These are phyloP conservation scores for Aspergillus jensenii DNA, from an alignment of 2,329 filamentous ascomycete species.

Conservation along the genomic window DNA sequence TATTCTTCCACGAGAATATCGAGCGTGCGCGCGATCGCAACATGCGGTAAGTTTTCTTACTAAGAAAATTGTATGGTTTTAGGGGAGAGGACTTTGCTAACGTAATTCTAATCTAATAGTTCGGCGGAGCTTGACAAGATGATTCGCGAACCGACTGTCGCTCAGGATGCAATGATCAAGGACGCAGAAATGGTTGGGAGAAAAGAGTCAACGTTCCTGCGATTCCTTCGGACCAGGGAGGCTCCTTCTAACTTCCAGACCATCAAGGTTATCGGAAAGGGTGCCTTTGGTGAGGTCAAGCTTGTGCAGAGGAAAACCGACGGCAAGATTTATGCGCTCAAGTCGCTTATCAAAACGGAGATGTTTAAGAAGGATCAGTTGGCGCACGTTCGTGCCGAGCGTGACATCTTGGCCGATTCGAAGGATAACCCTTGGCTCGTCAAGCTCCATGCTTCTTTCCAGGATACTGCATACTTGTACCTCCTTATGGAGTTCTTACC, in stretches of 20 bases:
- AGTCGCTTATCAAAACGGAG: constrained; percentile 96
- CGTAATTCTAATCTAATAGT: constrained; percentile 48
- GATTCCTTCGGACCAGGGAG: constrained; percentile 91
- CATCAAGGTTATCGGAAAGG: constrained; percentile 98
- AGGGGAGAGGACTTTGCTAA: background rate
- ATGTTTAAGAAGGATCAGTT: constrained; percentile 99
- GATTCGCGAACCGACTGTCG: constrained; percentile 72
- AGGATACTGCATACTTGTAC: constrained; percentile 93
- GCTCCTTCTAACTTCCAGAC: constrained; percentile 93
- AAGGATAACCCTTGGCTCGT: constrained; percentile 98
- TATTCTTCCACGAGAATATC: constrained; percentile 98
- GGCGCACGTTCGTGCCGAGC: constrained; percentile 93
- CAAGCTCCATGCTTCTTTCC: constrained; percentile 97
- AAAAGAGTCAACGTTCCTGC: constrained; percentile 88
- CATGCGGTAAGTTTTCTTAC: constrained; percentile 66
- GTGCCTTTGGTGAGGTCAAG: constrained; percentile 97
- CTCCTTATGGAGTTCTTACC: constrained; percentile 99
- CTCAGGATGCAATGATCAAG: constrained; percentile 74
- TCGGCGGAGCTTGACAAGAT: constrained; percentile 90
- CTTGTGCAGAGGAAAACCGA: constrained; percentile 95
- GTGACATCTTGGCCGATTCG: constrained; percentile 95
- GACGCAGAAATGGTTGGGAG: constrained; percentile 82
- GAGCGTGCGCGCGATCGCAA: constrained; percentile 94
- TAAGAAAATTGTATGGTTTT: background rate
- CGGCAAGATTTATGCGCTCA: constrained; percentile 96